Evolutionary conservation across 2,329 filamentous ascomycete genomes (phyloP).

Genomic region (Fusarium foetens): DNA sequence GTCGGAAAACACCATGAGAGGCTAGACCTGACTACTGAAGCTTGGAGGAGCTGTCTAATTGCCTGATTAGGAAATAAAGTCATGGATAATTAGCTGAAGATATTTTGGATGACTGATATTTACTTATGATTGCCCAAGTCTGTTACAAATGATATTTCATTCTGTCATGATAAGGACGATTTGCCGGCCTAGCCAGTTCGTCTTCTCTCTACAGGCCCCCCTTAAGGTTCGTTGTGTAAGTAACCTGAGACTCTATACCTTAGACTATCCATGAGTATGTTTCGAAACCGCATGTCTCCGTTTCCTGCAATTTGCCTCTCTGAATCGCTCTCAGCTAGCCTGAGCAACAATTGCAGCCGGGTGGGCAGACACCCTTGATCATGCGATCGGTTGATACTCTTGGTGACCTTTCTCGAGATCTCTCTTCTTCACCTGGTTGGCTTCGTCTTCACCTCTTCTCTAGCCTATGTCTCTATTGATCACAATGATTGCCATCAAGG

Average conservation of each 20-base stretch:
- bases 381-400: neutral
- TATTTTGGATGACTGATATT: neutral
- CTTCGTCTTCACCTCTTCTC: neutral
- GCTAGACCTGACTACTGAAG: neutral
- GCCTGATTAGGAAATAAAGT: neutral
- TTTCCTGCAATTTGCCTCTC: neutral
- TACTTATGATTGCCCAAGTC: neutral
- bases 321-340: neutral
- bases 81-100: neutral
- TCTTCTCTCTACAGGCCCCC: neutral
- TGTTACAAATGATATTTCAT: neutral
- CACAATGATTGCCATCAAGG: too few relatives aligned
- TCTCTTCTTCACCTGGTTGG: neutral
- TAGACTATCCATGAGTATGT: neutral
- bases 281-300: neutral
- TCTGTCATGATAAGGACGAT: neutral
- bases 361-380: neutral
- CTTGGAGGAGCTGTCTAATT: neutral
- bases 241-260: neutral
- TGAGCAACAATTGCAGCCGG: rapidly evolving
- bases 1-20: conserved; percentile 19
- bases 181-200: neutral
- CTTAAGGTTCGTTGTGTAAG: neutral
- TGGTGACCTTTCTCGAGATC: neutral
- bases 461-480: too few relatives aligned